Evolutionary conservation across 768 basidiomycete species (phyloP).

Genomic region (Podaxis sp.): DNA sequence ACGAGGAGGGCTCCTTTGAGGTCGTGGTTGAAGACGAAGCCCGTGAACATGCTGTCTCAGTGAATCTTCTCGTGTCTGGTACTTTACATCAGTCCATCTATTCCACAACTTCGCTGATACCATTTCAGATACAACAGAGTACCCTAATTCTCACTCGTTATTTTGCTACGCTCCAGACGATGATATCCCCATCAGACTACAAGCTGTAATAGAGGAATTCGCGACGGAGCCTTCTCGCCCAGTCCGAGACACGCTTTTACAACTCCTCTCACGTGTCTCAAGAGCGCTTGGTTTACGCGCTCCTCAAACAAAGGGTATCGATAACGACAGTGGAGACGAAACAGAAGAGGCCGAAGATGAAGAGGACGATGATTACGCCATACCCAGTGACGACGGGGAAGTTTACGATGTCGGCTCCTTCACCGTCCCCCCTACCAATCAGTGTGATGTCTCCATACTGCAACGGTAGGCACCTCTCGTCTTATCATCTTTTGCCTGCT

Average conservation of each 20-base stretch:
- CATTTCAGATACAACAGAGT: slow-evolving; percentile 58
- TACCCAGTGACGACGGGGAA: slow-evolving; percentile 26
- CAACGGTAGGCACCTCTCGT: slow-evolving; percentile 27
- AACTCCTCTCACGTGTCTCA: slow-evolving; percentile 37
- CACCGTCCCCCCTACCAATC: slow-evolving; percentile 16
- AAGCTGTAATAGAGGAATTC: slow-evolving; percentile 43
- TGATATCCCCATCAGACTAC: slow-evolving; percentile 38
- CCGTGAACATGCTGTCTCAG: slow-evolving; percentile 31
- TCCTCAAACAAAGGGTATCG: slow-evolving; percentile 20
- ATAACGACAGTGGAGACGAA: slow-evolving; percentile 24
- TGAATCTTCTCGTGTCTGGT: slow-evolving; percentile 53
- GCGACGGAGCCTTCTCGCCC: slow-evolving; percentile 38
- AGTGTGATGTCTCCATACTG: slow-evolving; percentile 25
- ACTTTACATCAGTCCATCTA: slow-evolving; percentile 15
- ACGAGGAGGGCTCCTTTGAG: slow-evolving; percentile 67
- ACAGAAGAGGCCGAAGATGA: slow-evolving; percentile 36
- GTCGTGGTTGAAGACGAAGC: slow-evolving; percentile 37
- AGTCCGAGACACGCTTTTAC: slow-evolving; percentile 43
- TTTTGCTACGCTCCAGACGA: slow-evolving; percentile 53
- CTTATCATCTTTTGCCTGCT: neutral
- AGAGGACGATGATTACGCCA: slow-evolving; percentile 34
- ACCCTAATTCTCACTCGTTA: slow-evolving; percentile 56
- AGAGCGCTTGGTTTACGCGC: slow-evolving; percentile 18
- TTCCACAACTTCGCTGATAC: neutral
- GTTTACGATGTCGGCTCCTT: slow-evolving; percentile 35